Evolutionary conservation across 306 rosid species (phyloP), one percentile per base, ranked within the genome.

Genomic region (Geum urbanum): DNA sequence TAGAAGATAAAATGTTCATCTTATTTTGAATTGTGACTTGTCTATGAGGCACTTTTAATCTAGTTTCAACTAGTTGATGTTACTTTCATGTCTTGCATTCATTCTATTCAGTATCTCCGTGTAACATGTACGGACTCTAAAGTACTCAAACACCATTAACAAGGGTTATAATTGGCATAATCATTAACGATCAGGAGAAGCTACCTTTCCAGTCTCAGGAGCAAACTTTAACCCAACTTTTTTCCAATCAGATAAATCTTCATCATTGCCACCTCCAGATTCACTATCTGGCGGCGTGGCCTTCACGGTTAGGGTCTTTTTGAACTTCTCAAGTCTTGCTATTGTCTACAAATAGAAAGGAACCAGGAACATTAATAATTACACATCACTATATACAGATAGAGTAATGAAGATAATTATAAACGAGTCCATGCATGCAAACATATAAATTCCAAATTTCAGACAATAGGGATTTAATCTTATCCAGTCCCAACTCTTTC

Each of bases 321-420:
- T 87, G 75, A 94, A 94, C 67, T 87, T 85, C 79, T 83, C 89
- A 19, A 94, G 95, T 82, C 85, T 94, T 69, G 88, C 91, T 40
- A 92, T 84, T 80, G 86, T 87, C 98, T 92, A 75, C 74, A 73
- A 49, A 73, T 63, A 24, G 62, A 15, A 48, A 68, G 57, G 47
- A 61, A 53, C n/a, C n/a, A 20, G 19, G 14, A 48, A 55, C 19
- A 56, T 63, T 49, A 48, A 4, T 47, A 54, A 27, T 54, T 14
- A 49, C 9, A 48, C 7, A 41, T n/a, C 19, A 35, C 19, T 16
- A 47, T 27, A 51, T 16, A 16, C 24, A 40, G 66, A 11, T 49
- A 35, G 20, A 52, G 54, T 18, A 15, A 37, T 16, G 7, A 39
- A 43, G 41, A 41, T 14, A 56, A 8, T 24, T 40, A 56, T 49